Percentiles rank a stretch among this genome's conserved stretches.
Evolutionary conservation across 169 alveolate genomes (phyloP).

Genomic region (Cryptosporidium felis): DNA sequence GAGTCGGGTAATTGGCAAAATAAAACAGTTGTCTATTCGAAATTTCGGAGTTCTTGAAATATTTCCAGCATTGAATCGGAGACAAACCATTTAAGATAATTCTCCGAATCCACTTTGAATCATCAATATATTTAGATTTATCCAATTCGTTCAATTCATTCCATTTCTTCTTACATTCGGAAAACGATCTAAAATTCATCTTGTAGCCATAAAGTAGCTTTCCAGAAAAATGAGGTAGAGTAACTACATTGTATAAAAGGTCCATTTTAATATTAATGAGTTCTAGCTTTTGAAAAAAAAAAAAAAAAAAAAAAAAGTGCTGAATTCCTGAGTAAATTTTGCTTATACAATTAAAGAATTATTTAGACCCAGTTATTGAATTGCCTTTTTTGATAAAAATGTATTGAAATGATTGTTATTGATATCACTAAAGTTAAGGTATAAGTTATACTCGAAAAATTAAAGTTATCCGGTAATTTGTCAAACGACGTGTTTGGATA

Average conservation of each 20-base stretch:
- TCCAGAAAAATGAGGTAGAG: slow-evolving; percentile 41
- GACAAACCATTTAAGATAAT: not conserved
- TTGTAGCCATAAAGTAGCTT: slow-evolving; percentile 25
- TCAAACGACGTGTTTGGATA: slow-evolving; percentile 37
- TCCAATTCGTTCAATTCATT: not conserved
- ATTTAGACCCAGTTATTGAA: not conserved
- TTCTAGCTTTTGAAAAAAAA: not conserved
- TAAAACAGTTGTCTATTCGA: slow-evolving; percentile 24
- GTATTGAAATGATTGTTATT: not conserved
- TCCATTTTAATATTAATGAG: not conserved
- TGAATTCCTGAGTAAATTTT: not conserved
- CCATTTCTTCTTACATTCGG: slow-evolving; percentile 52
- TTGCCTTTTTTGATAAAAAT: not conserved
- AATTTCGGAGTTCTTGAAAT: not conserved
- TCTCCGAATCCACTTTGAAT: not conserved
- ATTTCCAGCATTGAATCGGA: slow-evolving; percentile 21
- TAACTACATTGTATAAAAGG: not conserved
- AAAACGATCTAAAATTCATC: not conserved
- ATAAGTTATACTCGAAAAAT: not conserved
- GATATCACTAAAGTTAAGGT: not conserved
- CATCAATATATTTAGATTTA: not conserved
- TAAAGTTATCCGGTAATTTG: slow-evolving; percentile 13
- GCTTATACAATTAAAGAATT: not conserved
- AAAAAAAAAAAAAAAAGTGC: not conserved
- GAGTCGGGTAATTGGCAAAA: slow-evolving; percentile 29